Percentiles rank a stretch among this genome's conserved stretches.
Conservation (phyloP, 83 land plant species). For the Picea abies region DNA sequence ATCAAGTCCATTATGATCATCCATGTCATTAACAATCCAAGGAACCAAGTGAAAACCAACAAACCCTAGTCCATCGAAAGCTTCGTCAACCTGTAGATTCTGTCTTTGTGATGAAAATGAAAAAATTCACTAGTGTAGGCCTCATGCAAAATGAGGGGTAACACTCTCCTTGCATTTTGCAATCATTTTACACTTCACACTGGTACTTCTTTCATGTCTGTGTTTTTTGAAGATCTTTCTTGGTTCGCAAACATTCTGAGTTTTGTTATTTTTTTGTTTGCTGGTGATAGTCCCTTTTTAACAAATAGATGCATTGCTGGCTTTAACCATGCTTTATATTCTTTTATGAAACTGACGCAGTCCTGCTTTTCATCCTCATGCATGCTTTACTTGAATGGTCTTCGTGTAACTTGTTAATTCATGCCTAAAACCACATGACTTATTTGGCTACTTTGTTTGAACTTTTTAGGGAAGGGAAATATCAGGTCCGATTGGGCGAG, state of each 20-base stretch:
- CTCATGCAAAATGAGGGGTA: no score
- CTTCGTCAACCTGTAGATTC: no score
- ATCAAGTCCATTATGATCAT: no score
- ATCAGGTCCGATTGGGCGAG: conserved; percentile 77
- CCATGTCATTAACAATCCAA: no score
- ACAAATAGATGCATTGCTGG: neutral
- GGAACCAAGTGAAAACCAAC: no score
- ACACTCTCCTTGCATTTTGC: no score
- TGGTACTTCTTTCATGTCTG: no score
- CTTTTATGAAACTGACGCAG: neutral
- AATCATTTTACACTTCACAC: no score
- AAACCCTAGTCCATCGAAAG: no score
- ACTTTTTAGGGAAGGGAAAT: conserved; percentile 69
- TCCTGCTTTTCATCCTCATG: neutral
- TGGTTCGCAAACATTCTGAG: neutral
- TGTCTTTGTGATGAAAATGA: no score
- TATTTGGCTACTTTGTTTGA: neutral
- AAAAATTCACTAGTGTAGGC: no score
- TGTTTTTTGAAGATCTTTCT: no score
- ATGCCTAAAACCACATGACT: neutral
- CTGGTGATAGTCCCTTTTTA: neutral
- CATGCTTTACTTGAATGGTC: neutral
- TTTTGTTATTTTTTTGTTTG: neutral
- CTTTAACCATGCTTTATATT: neutral
- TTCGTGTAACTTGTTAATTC: neutral